Evolutionary conservation across 495 filamentous ascomycete genomes (phyloP), one percentile per base, ranked within the genome.

Genomic region (Letharia columbiana): DNA sequence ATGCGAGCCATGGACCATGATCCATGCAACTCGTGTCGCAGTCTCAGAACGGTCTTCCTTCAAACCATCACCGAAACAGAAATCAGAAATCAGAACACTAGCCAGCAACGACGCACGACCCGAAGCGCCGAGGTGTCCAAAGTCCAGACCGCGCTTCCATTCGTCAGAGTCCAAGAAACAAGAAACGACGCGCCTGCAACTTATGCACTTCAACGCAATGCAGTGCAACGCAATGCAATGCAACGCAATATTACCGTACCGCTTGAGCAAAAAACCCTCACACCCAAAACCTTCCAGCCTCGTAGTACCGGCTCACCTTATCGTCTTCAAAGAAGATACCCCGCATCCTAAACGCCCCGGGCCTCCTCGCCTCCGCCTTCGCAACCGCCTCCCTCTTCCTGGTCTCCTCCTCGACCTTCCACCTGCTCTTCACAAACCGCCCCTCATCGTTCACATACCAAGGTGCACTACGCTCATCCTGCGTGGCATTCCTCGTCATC

Each of bases 391-490:
- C 31, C 31, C 61, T 33, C 62, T 4, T 44, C 41, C 54, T 59
- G 64, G 28, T 47, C 52, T 35, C 33, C 42, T 12, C 40, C 45
- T 62, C 56, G 63, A 44, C 23, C 62, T 64, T 59, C 64, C 23
- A 28, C 23, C 23, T 28, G 23, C 66, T 45, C 60, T 37, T 64
- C 20, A 37, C 41, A 50, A 40, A 41, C 8, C 17, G 56, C 52
- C 39, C 37, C 37, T 39, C 37, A 39, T 8, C 4, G 8, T 39
- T 39, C 37, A 39, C 37, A 8, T 39, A 39, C 37, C 37, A 39
- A 39, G 8, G 23, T 28, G 23, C 23, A 28, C 23, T 39, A 39
- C 8, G 4, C 37, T 39, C 37, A 4, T 39, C 37, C 37, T 8
- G 37, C 37, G 4, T 8, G 4, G 37, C 37, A 15, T 2, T 33